Evolutionary conservation across 129 eudicot genomes (phyloP).

Genomic region (Chrysanthemum makinoi): DNA sequence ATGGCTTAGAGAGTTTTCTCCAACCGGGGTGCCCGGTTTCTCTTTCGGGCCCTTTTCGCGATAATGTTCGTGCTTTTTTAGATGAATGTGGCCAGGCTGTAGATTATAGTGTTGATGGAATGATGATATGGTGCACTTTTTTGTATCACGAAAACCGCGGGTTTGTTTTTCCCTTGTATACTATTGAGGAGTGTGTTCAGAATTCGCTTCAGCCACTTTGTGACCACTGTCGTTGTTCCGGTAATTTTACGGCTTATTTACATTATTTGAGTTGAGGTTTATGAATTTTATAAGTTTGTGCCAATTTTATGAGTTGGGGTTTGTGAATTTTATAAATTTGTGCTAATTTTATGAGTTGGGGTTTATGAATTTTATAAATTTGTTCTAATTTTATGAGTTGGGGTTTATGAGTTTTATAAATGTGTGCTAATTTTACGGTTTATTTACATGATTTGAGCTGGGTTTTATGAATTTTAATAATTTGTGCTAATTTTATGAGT

Average conservation of each 20-base stretch:
- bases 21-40: slow-evolving; percentile 66
- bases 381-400: not conserved
- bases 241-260: slow-evolving; percentile 30
- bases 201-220: slow-evolving; percentile 68
- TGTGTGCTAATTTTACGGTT: not conserved
- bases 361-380: not conserved
- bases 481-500: not conserved
- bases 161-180: slow-evolving; percentile 66
- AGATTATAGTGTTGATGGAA: slow-evolving; percentile 60
- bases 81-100: slow-evolving; percentile 58
- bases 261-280: slow-evolving; percentile 9
- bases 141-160: slow-evolving; percentile 60
- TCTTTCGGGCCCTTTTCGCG: slow-evolving; percentile 62
- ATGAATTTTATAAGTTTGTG: not conserved
- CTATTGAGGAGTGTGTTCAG: slow-evolving; percentile 70
- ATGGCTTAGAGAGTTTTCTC: slow-evolving; percentile 53
- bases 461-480: not conserved
- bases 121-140: slow-evolving; percentile 72
- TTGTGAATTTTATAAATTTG: not conserved
- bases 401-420: not conserved
- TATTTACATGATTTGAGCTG: no score
- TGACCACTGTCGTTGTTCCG: slow-evolving; percentile 77
- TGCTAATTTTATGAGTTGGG: not conserved
- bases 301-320: not conserved
- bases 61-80: slow-evolving; percentile 60